phyloP scores from a whole-genome alignment of 2,329 filamentous ascomycete species.

The Aspergillus jensenii region DNA sequence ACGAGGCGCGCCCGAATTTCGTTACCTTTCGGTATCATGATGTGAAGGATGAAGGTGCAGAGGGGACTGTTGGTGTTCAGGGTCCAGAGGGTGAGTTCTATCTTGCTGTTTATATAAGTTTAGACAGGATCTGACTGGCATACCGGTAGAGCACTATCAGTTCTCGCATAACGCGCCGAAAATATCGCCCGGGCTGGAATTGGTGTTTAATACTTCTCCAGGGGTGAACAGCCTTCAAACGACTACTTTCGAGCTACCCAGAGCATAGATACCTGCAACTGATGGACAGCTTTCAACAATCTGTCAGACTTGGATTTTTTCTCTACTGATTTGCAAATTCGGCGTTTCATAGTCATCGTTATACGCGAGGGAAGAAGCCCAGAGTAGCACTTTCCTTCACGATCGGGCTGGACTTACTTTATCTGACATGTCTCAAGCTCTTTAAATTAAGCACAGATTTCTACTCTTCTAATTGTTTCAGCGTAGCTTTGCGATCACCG shows the following conservation, averaged over 20 bases:
- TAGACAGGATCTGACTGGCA: background rate
- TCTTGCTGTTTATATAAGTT: background rate
- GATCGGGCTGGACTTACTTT: too few species aligned
- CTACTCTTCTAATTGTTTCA: too few species aligned
- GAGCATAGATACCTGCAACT: background rate
- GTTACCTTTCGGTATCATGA: background rate
- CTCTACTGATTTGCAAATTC: too few species aligned
- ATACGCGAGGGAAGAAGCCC: too few species aligned
- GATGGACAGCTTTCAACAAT: too few species aligned
- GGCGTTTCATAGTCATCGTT: too few species aligned
- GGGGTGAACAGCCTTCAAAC: conserved; percentile 19
- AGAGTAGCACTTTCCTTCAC: too few species aligned
- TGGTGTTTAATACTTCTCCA: conserved; percentile 25
- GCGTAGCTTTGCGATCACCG: too few species aligned
- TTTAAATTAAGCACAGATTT: too few species aligned
- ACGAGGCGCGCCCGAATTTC: background rate
- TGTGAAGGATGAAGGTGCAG: background rate
- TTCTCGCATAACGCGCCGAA: background rate
- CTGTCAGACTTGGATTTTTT: too few species aligned
- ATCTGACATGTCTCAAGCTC: too few species aligned
- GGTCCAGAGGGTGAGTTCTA: background rate
- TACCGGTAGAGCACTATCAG: background rate
- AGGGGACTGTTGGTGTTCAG: background rate
- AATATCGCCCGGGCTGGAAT: background rate
- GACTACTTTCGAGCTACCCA: background rate